These are phyloP conservation scores for Cryptosporidium canis DNA, from an alignment of 169 alveolate species.

Conservation along the genomic window DNA sequence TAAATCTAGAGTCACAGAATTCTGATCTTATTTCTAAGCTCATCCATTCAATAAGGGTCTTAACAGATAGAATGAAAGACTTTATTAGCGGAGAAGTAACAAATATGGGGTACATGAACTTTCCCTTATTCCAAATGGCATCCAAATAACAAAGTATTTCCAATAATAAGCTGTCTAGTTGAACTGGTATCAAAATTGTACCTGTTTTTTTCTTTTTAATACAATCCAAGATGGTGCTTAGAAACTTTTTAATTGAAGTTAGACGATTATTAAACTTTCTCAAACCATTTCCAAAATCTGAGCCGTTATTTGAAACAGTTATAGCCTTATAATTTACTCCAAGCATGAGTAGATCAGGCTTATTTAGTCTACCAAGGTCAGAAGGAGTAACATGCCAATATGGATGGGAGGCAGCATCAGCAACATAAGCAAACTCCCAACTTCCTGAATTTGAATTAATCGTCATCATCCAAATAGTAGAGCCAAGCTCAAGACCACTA, in stretches of 20 bases:
- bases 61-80: slow-evolving; percentile 55
- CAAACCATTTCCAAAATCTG: not conserved
- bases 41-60: slow-evolving; percentile 70
- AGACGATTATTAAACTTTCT: slow-evolving; percentile 1
- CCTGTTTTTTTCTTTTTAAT: slow-evolving; percentile 59
- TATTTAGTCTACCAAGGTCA: slow-evolving; percentile 35
- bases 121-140: slow-evolving; percentile 60
- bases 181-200: slow-evolving; percentile 49
- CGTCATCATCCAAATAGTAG: slow-evolving; percentile 60
- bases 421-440: slow-evolving; percentile 55
- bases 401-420: slow-evolving; percentile 38
- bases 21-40: slow-evolving; percentile 65
- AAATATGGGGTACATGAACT: slow-evolving; percentile 47
- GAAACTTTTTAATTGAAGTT: slow-evolving; percentile 23
- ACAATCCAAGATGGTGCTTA: slow-evolving; percentile 18
- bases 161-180: slow-evolving; percentile 38
- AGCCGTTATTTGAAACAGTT: not conserved
- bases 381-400: slow-evolving; percentile 74
- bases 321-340: not conserved
- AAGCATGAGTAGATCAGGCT: slow-evolving; percentile 37
- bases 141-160: slow-evolving; percentile 62
- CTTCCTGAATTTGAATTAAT: slow-evolving; percentile 19
- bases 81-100: slow-evolving; percentile 57
- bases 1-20: slow-evolving; percentile 55
- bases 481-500: slow-evolving; percentile 56